Evolutionary conservation across 176 grass and related monocot species (phyloP), one percentile per base, ranked within the genome.

Genomic region (Ensete glaucum): DNA sequence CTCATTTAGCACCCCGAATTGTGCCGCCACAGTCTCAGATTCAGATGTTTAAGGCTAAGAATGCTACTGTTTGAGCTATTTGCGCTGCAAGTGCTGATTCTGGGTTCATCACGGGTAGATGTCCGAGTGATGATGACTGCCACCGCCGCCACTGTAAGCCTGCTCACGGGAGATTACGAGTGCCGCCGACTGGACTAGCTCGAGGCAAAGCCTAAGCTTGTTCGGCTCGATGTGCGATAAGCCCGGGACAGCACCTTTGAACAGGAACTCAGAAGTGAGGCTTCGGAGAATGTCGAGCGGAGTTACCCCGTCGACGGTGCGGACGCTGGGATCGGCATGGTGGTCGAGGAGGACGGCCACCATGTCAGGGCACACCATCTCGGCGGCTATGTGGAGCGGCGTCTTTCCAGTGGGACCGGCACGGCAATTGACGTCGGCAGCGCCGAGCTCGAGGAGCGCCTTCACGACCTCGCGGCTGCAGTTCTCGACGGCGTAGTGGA

Each of bases 241-340:
- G 1, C 95, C 90, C 8, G 95, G 95, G 12, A 99, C 95, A 1
- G 95, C 95, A 54, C 95, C 95, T 76, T 99, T 99, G 82, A 99
- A 99, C 64, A 99, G 95, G 84, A 99, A 99, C 75, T 99, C 95
- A 11, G 95, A 99, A 72, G 95, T 99, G 80, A 99, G 95, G 59
- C 83, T 56, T 52, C 95, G 84, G 71, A 99, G 90, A 56, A 94
- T 85, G 85, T 99, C 95, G 2, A 99, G 82, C 16, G 95, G 95
- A 0, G 95, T 94, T 20, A 91, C 78, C 29, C 95, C 86, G 52
- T 99, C 90, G 26, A 91, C 81, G 68, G 95, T 99, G 62, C 95
- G 53, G 77, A 87, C 77, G 85, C 83, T 89, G 0, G 95, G 95
- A 76, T 99, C 90, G 26, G 95, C 95, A 51, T 99, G 95, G 74